Evolutionary conservation across 2,329 filamentous ascomycete genomes (phyloP).

Genomic region (Hymenoscyphus repandus): DNA sequence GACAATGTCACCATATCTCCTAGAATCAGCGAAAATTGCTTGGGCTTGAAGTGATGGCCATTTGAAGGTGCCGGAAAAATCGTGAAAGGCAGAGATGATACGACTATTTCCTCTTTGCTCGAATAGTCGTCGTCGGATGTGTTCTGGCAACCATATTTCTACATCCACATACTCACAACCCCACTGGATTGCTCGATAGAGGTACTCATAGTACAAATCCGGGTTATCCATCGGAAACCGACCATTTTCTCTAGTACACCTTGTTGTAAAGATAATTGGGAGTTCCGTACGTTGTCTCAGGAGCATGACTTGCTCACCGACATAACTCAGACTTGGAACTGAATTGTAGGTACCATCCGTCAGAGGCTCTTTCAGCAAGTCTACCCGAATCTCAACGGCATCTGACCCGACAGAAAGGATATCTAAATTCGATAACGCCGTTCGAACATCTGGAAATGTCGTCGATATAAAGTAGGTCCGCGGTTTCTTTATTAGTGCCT

Average conservation of each 20-base stretch:
- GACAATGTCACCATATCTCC: conserved; percentile 75
- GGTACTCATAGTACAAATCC: conserved; percentile 67
- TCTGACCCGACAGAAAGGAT: conserved; percentile 84
- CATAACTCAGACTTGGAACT: conserved; percentile 75
- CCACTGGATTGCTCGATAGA: conserved; percentile 83
- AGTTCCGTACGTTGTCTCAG: conserved; percentile 78
- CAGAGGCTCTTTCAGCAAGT: conserved; percentile 69
- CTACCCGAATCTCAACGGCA: conserved; percentile 78
- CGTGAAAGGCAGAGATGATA: conserved; percentile 89
- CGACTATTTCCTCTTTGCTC: conserved; percentile 70
- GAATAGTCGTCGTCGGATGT: conserved; percentile 62
- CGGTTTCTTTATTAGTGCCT: conserved; percentile 69
- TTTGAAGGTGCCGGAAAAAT: conserved; percentile 78
- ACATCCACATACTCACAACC: conserved; percentile 88
- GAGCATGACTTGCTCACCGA: conserved; percentile 81
- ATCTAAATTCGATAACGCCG: conserved; percentile 77
- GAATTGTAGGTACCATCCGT: conserved; percentile 55
- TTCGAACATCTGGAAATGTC: conserved; percentile 80
- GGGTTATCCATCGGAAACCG: conserved; percentile 80
- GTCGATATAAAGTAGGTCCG: conserved; percentile 83
- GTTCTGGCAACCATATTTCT: conserved; percentile 78
- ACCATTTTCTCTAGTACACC: conserved; percentile 77
- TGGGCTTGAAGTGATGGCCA: conserved; percentile 74
- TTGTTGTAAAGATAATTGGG: conserved; percentile 84
- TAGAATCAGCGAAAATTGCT: conserved; percentile 64